Evolutionary conservation across 2,329 filamentous ascomycete species (phyloP).

Genomic region (Phyllosticta capitalensis): DNA sequence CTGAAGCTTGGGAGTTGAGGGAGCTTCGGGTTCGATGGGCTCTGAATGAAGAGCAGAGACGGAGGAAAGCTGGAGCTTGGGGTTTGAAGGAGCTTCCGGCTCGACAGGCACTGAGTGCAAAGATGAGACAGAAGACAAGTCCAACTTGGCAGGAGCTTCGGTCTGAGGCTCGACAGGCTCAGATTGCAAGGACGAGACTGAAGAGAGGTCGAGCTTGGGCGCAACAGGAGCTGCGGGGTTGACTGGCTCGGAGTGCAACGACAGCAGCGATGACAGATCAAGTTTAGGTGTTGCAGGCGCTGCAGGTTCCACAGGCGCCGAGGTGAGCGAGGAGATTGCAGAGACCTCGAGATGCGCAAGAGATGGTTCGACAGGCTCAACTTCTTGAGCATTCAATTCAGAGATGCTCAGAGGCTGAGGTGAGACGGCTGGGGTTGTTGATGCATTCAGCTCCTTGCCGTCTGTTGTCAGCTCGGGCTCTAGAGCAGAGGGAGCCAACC

Average conservation of each 20-base stretch:
- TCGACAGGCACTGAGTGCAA: constrained; percentile 34
- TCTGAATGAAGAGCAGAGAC: constrained; percentile 12
- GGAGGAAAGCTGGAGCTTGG: constrained; percentile 4
- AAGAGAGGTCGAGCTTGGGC: constrained; percentile 32
- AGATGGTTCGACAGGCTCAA: constrained; percentile 1
- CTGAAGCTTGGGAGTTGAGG: constrained; percentile 7
- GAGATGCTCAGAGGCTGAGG: constrained; percentile 3
- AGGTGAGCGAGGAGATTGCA: constrained; percentile 6
- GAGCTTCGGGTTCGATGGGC: constrained; percentile 12
- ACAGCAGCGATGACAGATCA: constrained; percentile 6
- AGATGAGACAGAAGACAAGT: constrained; percentile 38
- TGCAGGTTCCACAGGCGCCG: constrained; percentile 4
- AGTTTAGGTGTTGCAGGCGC: constrained; percentile 2
- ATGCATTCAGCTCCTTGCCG: constrained; percentile 2
- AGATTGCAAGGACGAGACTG: constrained; percentile 39
- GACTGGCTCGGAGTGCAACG: constrained; percentile 8
- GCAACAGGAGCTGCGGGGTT: constrained; percentile 1
- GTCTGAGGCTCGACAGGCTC: constrained; percentile 18
- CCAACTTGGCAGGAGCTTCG: constrained; percentile 17
- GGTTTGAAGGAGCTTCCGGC: constrained; percentile 4
- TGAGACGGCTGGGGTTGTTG: constrained; percentile 10
- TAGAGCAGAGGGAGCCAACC: constrained; percentile 9
- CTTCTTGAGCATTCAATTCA: constrained; percentile 4
- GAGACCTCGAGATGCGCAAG: constrained; percentile 6
- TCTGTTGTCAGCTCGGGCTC: constrained; percentile 1